These are phyloP conservation scores for Puccinia coronata DNA, from an alignment of 1,284 basidiomycete genomes.

Conservation along the genomic window DNA sequence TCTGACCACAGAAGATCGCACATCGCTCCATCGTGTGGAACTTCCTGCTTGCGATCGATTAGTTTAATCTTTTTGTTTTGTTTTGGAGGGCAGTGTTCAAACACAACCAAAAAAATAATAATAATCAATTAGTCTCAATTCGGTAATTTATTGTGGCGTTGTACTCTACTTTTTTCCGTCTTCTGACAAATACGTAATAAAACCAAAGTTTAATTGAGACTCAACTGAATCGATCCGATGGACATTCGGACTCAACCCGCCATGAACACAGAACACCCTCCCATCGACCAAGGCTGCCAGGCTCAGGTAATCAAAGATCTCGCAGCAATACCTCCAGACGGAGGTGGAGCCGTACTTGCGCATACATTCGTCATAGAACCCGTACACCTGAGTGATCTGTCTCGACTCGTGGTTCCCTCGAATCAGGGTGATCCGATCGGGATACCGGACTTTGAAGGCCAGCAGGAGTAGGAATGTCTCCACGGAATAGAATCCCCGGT, in stretches of 20 bases:
- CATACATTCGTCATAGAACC: slow-evolving; percentile 98
- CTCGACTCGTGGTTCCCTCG: slow-evolving; percentile 98
- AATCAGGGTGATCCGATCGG: slow-evolving; percentile 94
- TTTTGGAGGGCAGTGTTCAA: not conserved
- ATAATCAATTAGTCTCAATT: too few relatives aligned
- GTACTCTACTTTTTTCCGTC: too few relatives aligned
- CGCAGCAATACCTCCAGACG: slow-evolving; percentile 97
- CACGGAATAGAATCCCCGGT: slow-evolving; percentile 94
- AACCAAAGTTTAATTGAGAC: slow-evolving; percentile 19
- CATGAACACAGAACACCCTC: slow-evolving; percentile 87
- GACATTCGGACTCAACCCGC: slow-evolving; percentile 71
- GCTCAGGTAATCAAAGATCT: slow-evolving; percentile 96
- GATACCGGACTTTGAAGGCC: slow-evolving; percentile 94
- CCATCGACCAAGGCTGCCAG: slow-evolving; percentile 94
- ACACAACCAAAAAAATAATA: not conserved
- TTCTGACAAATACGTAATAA: too few relatives aligned
- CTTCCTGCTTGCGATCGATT: slow-evolving; percentile 96
- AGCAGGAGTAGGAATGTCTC: slow-evolving; percentile 94
- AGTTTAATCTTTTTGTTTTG: slow-evolving; percentile 85
- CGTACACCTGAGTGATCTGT: slow-evolving; percentile 98
- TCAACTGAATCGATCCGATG: slow-evolving; percentile 51
- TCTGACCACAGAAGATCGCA: slow-evolving; percentile 98
- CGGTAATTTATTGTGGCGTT: too few relatives aligned
- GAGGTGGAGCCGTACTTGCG: slow-evolving; percentile 92
- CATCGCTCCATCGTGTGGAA: slow-evolving; percentile 99